These are phyloP conservation scores for Penicillium digitatum DNA, from an alignment of 2,329 filamentous ascomycete species.

Conservation along the genomic window DNA sequence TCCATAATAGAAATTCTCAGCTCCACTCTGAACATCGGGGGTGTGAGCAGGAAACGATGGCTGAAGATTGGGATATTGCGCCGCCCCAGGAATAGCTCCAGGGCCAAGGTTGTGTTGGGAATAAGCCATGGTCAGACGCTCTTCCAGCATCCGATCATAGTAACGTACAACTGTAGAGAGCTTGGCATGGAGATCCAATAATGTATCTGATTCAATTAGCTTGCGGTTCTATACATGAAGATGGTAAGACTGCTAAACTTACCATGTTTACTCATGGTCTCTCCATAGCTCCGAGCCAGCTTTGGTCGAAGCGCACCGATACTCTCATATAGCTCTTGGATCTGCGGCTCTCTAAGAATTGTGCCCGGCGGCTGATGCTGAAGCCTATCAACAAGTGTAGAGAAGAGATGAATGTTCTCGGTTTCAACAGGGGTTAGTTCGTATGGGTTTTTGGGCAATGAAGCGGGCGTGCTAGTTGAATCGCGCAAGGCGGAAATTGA, in stretches of 20 bases:
- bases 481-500: slow-evolving; percentile 49
- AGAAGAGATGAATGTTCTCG: slow-evolving; percentile 95
- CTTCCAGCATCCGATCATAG: slow-evolving; percentile 97
- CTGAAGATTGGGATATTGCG: slow-evolving; percentile 21
- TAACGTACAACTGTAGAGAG: slow-evolving; percentile 93
- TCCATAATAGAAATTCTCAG: slow-evolving; percentile 25
- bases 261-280: slow-evolving; percentile 99
- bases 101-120: slow-evolving; percentile 73
- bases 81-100: slow-evolving; percentile 22
- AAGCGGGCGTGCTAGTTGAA: slow-evolving; percentile 42
- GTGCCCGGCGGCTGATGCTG: slow-evolving; percentile 95
- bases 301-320: slow-evolving; percentile 93
- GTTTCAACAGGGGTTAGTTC: slow-evolving; percentile 90
- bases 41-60: slow-evolving; percentile 11
- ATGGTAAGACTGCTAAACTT: slow-evolving; percentile 33
- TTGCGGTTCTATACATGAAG: not conserved
- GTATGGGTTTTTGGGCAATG: slow-evolving; percentile 83
- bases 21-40: slow-evolving; percentile 15
- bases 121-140: slow-evolving; percentile 88
- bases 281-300: slow-evolving; percentile 88
- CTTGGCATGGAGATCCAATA: slow-evolving; percentile 91
- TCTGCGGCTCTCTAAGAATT: slow-evolving; percentile 93
- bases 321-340: slow-evolving; percentile 95
- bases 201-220: slow-evolving; percentile 61
- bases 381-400: slow-evolving; percentile 86